A percentile compares a stretch with the other conserved stretches of the same genome.
These are phyloP conservation scores for Cladorrhinum sp. DNA, from an alignment of 2,329 filamentous ascomycete species.

Conservation along the genomic window DNA sequence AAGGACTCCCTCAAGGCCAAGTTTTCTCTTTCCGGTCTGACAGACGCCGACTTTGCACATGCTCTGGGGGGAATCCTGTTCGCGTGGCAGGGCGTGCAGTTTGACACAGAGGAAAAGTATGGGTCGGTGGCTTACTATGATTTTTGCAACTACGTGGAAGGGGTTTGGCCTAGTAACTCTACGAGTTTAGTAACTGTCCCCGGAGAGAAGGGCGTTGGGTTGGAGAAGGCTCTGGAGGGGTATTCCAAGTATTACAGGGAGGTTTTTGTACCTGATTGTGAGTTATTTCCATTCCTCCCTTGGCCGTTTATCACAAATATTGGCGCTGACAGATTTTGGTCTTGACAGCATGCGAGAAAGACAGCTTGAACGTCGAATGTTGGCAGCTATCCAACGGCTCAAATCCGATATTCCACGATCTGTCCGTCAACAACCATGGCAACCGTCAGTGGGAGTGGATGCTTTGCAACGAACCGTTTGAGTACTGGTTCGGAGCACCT, in stretches of 20 bases:
- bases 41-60: constrained; percentile 44
- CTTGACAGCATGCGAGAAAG: background rate
- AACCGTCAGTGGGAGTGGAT: background rate
- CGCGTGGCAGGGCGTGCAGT: background rate
- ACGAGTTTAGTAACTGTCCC: background rate
- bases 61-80: background rate
- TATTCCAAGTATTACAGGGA: background rate
- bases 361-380: background rate
- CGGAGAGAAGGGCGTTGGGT: background rate
- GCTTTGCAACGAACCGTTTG: background rate
- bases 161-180: background rate
- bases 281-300: background rate
- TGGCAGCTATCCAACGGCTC: background rate
- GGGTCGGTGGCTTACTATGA: background rate
- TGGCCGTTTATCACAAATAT: background rate
- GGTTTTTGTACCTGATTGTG: background rate
- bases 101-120: background rate
- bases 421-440: background rate
- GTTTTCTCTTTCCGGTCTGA: constrained; percentile 47
- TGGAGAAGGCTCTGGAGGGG: background rate
- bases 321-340: background rate
- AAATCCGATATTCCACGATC: background rate
- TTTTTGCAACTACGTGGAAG: background rate
- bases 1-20: constrained; percentile 46
- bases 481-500: background rate